Percentiles rank a stretch among this genome's conserved stretches.
phyloP scores from a whole-genome alignment of 2,329 filamentous ascomycete genomes.

The Akanthomyces dipterigenus region DNA sequence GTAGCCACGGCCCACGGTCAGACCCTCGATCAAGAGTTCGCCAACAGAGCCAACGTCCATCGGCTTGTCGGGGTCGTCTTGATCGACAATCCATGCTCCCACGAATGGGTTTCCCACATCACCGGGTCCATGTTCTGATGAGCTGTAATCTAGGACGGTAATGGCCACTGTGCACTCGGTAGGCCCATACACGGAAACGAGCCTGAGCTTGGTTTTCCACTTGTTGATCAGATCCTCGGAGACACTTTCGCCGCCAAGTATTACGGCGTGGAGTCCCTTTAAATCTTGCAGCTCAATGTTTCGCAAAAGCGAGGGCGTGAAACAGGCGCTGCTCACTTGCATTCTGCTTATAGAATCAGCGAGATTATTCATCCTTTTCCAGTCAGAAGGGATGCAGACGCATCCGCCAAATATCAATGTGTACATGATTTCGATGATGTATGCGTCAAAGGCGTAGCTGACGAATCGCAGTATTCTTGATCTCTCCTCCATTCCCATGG shows the following conservation, averaged over 20 bases:
- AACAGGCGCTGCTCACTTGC: neutral
- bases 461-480: slow-evolving; percentile 11
- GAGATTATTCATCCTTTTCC: neutral
- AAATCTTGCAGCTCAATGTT: neutral
- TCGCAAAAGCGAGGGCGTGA: neutral
- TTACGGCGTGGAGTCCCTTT: neutral
- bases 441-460: slow-evolving; percentile 14
- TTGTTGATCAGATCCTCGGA: neutral
- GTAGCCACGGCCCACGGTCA: neutral
- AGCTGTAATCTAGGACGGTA: too few relatives aligned
- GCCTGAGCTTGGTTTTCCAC: neutral
- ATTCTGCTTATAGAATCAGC: neutral
- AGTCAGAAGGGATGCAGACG: slow-evolving; percentile 1
- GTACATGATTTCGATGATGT: neutral
- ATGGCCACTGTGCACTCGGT: neutral
- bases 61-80: neutral
- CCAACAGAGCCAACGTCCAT: neutral
- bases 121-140: too few relatives aligned
- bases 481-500: too few relatives aligned
- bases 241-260: neutral
- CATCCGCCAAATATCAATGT: neutral
- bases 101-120: too few relatives aligned
- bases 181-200: neutral
- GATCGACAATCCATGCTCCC: slow-evolving; percentile 9
- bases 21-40: neutral